Evolutionary conservation across 2,329 filamentous ascomycete genomes (phyloP), one percentile per base, ranked within the genome.

Genomic region (Calonectria hongkongensis): DNA sequence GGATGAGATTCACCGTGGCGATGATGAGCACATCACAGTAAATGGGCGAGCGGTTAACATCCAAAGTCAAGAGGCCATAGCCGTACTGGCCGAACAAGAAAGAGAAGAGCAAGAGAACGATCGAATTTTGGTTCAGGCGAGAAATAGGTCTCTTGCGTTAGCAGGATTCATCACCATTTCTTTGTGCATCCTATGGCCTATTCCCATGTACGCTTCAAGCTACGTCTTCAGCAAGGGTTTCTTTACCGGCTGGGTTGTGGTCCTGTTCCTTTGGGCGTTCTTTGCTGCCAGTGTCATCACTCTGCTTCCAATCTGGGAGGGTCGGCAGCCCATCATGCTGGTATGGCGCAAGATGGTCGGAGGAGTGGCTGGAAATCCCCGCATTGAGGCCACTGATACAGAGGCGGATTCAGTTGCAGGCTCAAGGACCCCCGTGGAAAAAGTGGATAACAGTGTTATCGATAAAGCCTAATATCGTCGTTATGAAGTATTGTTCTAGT

Each of bases 121-220:
- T 5, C 66, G 58, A 0, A 62, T 72, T 12, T 41, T 72, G 1
- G 66, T 72, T 10, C 48, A 69, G 9, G 70, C 70, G 0, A 56
- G 70, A 16, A 72, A 72, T 48, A 48, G 70, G 1, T 56, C 70
- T 4, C 66, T 72, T 0, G 36, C 39, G 3, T 30, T 72, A 8
- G 70, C 51, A 3, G 65, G 18, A 7, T 68, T 72, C 21, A 41
- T 72, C 28, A 68, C 70, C 8, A 30, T 72, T 25, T 72, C 47
- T 0, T 64, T 82, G 50, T 69, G 79, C 9, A 73, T 81, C n/a
- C 70, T 82, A 0, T 82, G 80, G 80, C 80, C 80, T 2, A 79
- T 82, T 69, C 80, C 80, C 4, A 74, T 82, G 69, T 82, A 81
- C 47, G 80, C 76, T 12, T 79, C 75, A 4, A 75, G 74, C 25